Percentiles rank a stretch among this genome's conserved stretches.
Conservation (phyloP, 1,139 yeast genomes). For the Pichia terricola region DNA sequence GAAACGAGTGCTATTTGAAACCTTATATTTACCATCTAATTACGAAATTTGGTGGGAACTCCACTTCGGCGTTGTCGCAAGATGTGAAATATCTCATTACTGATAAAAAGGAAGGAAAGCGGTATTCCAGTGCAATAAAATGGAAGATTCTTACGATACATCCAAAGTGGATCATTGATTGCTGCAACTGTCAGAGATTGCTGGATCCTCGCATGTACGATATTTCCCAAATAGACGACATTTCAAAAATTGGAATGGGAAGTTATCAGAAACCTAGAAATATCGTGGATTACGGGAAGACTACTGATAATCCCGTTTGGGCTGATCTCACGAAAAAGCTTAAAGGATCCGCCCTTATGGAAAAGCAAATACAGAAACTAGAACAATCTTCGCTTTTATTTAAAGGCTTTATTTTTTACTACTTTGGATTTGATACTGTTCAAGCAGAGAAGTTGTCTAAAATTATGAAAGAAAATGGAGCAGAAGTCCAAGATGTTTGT, state of each 20-base stretch:
- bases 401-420: constrained; percentile 28
- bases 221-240: constrained; percentile 23
- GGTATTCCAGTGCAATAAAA: constrained; percentile 53
- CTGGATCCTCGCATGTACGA: constrained; percentile 42
- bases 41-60: constrained; percentile 47
- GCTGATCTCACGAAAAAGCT: not conserved
- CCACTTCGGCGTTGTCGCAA: constrained; percentile 46
- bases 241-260: constrained; percentile 29
- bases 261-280: constrained; percentile 32
- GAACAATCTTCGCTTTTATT: constrained; percentile 23
- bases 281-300: constrained; percentile 8
- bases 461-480: constrained; percentile 37
- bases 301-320: constrained; percentile 5
- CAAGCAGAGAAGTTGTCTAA: constrained; percentile 28
- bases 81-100: constrained; percentile 44
- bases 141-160: constrained; percentile 67
- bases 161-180: constrained; percentile 67
- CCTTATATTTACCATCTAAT: constrained; percentile 32
- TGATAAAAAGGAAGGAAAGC: constrained; percentile 45
- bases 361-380: not conserved
- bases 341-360: not conserved
- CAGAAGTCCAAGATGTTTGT: constrained; percentile 24
- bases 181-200: constrained; percentile 50
- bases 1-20: constrained; percentile 19
- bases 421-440: constrained; percentile 31